A percentile compares a stretch with the other conserved stretches of the same genome.
phyloP scores from a whole-genome alignment of 2,329 filamentous ascomycete genomes.

The Fonsecaea nubica region DNA sequence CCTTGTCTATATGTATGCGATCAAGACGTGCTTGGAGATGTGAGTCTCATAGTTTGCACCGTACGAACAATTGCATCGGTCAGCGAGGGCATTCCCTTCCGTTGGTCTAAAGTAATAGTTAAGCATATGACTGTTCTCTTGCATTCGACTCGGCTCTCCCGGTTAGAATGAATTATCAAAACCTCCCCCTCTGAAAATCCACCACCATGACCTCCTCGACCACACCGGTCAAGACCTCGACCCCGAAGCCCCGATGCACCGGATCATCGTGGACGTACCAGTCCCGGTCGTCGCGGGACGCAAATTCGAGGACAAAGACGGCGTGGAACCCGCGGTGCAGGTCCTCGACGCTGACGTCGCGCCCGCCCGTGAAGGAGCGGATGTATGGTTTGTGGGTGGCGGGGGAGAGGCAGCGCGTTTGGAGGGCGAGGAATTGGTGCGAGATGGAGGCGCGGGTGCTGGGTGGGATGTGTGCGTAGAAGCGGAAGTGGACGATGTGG shows the following conservation, averaged over 20 bases:
- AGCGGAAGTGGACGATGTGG: slow-evolving; percentile 27
- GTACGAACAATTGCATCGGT: not conserved
- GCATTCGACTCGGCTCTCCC: not conserved
- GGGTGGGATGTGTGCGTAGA: slow-evolving; percentile 10
- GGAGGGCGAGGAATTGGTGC: slow-evolving; percentile 9
- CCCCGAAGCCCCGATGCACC: slow-evolving; percentile 19
- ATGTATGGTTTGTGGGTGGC: slow-evolving; percentile 21
- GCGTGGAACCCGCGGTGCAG: slow-evolving; percentile 64
- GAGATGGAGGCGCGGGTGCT: slow-evolving; percentile 4
- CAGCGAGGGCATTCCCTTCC: not conserved
- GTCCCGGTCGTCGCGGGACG: slow-evolving; percentile 66
- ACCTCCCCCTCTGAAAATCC: slow-evolving; percentile 22
- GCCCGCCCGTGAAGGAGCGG: slow-evolving; percentile 23
- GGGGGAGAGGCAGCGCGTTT: slow-evolving; percentile 8
- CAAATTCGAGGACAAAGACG: slow-evolving; percentile 72
- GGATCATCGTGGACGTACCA: slow-evolving; percentile 72
- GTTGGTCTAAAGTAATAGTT: not conserved
- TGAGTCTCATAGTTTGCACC: not conserved
- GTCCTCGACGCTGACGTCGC: slow-evolving; percentile 23
- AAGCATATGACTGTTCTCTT: not conserved
- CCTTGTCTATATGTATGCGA: not conserved
- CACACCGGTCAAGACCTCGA: slow-evolving; percentile 21
- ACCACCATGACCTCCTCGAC: slow-evolving; percentile 29
- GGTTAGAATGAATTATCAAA: no score
- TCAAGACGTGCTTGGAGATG: not conserved